Evolutionary conservation across 2,329 filamentous ascomycete genomes (phyloP), one percentile per base, ranked within the genome.

Genomic region (Aspergillus ochraceoroseus): DNA sequence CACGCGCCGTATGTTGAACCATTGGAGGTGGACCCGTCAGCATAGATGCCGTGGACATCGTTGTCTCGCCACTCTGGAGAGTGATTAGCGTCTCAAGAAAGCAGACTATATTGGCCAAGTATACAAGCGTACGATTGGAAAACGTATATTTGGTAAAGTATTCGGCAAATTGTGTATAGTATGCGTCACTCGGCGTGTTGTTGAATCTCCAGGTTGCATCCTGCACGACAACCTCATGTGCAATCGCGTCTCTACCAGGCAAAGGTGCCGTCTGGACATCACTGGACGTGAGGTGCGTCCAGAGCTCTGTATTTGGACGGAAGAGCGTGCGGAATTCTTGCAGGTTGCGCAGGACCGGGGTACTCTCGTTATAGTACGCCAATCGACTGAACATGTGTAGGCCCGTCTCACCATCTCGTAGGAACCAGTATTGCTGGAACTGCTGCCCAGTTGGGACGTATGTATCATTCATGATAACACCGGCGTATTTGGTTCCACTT

Each of bases 111-210:
- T 3, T 9, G 7, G 8, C 7, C 0, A 14, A n/a, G n/a, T n/a
- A n/a, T n/a, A n/a, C n/a, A n/a, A n/a, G n/a, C 22, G 7, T 45
- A 58, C 67, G 68, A 42, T 77, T 75, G 3, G 70, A 67, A 43
- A 82, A 81, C 0, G 74, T 81, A 51, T 82, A 82, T 55, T 83
- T 83, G 14, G 79, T 82, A 52, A 81, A 83, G 57, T 80, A 82
- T 31, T 80, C 74, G 1, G 74, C 68, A 41, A 75, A 70, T 31
- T 77, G 63, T 25, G 70, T 57, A 0, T 77, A 74, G 51, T 82
- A 82, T 0, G 73, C 64, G 52, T 79, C 74, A 11, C 72, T 53
- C 0, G 72, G 70, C 0, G 72, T 72, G 32, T 74, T 74, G 17
- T 74, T 73, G 9, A 82, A 56, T 32, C 76, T 74, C 76, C 77